Evolutionary conservation across 192 early-diverging fungal genomes (phyloP).

Genomic region (Coemansia sp.): DNA sequence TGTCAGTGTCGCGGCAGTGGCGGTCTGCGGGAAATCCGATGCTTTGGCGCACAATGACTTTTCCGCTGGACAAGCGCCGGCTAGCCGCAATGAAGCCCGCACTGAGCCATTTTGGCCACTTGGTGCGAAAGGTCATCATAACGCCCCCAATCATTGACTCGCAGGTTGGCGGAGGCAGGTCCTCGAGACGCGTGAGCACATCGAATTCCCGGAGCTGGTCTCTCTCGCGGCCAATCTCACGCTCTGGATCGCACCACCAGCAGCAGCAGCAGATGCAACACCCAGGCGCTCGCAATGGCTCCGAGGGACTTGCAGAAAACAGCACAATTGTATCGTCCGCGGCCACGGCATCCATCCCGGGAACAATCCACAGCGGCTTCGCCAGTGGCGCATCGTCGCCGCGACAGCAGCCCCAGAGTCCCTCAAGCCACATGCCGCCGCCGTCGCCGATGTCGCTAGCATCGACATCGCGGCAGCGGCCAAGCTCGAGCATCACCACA

Average conservation of each 20-base stretch:
- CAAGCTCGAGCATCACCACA: conserved; percentile 19
- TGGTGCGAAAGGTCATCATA: conserved; percentile 50
- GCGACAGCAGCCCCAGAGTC: conserved; percentile 11
- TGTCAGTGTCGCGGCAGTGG: conserved; percentile 52
- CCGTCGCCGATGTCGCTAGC: conserved; percentile 33
- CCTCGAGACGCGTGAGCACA: conserved; percentile 47
- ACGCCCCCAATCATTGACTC: conserved; percentile 43
- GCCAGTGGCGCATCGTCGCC: conserved; percentile 29
- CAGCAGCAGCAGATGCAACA: conserved; percentile 30
- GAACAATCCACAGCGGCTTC: conserved; percentile 29
- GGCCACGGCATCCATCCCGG: conserved; percentile 2
- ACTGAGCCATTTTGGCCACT: conserved; percentile 42
- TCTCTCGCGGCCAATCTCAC: conserved; percentile 42
- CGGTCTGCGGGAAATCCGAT: conserved; percentile 48
- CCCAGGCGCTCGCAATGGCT: conserved; percentile 1
- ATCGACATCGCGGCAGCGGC: conserved; percentile 21
- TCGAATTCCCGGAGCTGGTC: conserved; percentile 45
- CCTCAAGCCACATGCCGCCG: conserved; percentile 27
- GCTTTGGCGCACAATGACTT: conserved; percentile 54
- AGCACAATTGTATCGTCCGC: conserved; percentile 5
- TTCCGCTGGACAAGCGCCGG: conserved; percentile 56
- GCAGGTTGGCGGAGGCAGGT: conserved; percentile 23
- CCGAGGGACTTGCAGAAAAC: conserved; percentile 5
- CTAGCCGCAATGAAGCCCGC: conserved; percentile 47
- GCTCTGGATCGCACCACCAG: conserved; percentile 29